Conservation (phyloP, 2,329 filamentous ascomycete genomes). For the Claviceps sp. region DNA sequence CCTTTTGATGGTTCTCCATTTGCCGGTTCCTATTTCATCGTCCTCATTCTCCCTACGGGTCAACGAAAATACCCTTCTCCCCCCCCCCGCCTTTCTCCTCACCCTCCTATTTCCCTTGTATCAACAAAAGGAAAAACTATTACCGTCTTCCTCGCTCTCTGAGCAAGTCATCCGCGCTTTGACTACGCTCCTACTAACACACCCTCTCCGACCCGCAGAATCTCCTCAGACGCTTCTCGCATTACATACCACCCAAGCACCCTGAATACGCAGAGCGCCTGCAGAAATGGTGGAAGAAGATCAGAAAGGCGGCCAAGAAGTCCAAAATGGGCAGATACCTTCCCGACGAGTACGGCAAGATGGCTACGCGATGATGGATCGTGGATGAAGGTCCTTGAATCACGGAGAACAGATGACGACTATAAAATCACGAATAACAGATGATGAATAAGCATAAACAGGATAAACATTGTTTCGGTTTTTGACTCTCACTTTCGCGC, state of each 20-base stretch:
- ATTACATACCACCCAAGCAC: constrained; percentile 15
- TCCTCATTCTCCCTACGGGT: neutral
- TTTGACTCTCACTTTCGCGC: neutral
- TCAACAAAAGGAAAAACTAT: no score
- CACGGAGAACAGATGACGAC: neutral
- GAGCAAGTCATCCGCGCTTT: neutral
- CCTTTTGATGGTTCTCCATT: neutral
- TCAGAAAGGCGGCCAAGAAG: constrained; percentile 21
- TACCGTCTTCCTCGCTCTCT: no score
- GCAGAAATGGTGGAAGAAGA: constrained; percentile 21
- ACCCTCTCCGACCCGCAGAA: constrained; percentile 11
- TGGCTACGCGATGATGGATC: constrained; percentile 13
- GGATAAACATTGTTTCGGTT: no score
- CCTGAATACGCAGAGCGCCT: constrained; percentile 17
- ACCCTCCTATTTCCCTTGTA: neutral
- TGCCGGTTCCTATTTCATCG: neutral
- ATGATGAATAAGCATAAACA: neutral
- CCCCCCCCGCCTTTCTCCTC: neutral
- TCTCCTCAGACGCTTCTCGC: constrained; percentile 16
- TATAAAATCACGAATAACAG: neutral
- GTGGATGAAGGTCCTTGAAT: no score
- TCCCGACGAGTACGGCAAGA: constrained; percentile 19
- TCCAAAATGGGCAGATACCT: constrained; percentile 21
- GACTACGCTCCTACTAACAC: neutral
- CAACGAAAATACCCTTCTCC: neutral